Percentiles rank a stretch among this genome's conserved stretches.
phyloP scores from a whole-genome alignment of 805 yeast species.

The Suhomyces xylopsoci region DNA sequence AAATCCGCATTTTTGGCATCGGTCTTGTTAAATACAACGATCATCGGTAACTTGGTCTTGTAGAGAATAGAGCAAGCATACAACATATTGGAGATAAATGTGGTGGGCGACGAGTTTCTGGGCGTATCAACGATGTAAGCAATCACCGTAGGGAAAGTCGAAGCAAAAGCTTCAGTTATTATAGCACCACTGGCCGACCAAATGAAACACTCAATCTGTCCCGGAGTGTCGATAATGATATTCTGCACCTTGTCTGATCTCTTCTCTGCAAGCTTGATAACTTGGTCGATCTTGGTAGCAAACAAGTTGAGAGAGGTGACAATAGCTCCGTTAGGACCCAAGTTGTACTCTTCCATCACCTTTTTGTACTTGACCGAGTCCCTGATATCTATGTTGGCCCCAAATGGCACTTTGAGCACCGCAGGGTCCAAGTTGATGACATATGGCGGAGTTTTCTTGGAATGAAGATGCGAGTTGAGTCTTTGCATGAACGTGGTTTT shows the following conservation, averaged over 20 bases:
- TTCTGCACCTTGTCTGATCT: constrained; percentile 56
- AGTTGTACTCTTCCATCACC: constrained; percentile 91
- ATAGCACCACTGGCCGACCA: constrained; percentile 99
- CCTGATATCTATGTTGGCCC: constrained; percentile 91
- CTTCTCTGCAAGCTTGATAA: constrained; percentile 78
- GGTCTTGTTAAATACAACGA: constrained; percentile 91
- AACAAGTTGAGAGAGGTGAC: constrained; percentile 91
- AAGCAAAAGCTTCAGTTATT: constrained; percentile 94
- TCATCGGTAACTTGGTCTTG: constrained; percentile 95
- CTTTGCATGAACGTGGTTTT: constrained; percentile 98
- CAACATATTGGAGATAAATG: constrained; percentile 97
- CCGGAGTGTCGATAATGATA: constrained; percentile 94
- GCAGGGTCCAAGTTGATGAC: constrained; percentile 96
- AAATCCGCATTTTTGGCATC: constrained; percentile 83
- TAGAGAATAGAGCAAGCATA: constrained; percentile 96
- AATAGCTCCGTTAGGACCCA: constrained; percentile 98
- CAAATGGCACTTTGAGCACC: constrained; percentile 88
- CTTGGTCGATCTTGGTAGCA: constrained; percentile 95
- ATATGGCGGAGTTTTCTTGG: constrained; percentile 74
- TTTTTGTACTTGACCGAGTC: constrained; percentile 94
- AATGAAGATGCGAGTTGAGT: constrained; percentile 81
- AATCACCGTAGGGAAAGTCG: constrained; percentile 90
- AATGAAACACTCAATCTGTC: constrained; percentile 96
- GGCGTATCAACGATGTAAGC: constrained; percentile 98
- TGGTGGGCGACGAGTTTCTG: constrained; percentile 87